phyloP scores from a whole-genome alignment of 2,329 filamentous ascomycete genomes.

The Cladophialophora carrionii region DNA sequence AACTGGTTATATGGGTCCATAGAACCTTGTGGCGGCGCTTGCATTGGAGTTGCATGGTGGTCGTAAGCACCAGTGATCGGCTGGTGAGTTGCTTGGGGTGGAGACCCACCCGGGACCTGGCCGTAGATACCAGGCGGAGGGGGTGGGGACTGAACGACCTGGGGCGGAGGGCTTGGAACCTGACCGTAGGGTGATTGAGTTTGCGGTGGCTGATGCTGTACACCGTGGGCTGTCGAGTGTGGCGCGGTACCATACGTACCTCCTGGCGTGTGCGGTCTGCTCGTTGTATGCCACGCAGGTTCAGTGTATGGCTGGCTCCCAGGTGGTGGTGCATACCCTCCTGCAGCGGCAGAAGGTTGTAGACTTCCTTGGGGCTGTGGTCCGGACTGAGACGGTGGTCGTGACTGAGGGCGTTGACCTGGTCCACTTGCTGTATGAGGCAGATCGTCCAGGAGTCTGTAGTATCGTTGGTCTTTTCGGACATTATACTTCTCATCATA shows the following conservation, averaged over 20 bases:
- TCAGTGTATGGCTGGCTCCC: constrained; percentile 34
- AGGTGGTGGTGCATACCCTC: constrained; percentile 32
- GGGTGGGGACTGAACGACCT: background rate
- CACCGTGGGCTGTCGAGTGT: constrained; percentile 8
- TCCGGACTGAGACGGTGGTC: constrained; percentile 46
- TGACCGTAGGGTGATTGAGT: constrained; percentile 12
- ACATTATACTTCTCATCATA: constrained; percentile 77
- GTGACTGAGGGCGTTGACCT: constrained; percentile 40
- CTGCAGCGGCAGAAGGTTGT: constrained; percentile 37
- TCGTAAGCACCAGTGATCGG: background rate
- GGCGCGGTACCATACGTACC: constrained; percentile 6
- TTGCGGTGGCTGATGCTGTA: constrained; percentile 9
- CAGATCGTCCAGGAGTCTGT: constrained; percentile 44
- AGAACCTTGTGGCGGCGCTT: background rate
- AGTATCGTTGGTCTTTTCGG: constrained; percentile 57
- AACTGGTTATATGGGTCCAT: constrained; percentile 9
- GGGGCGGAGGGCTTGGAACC: constrained; percentile 1
- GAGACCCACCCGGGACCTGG: background rate
- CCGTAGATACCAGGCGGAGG: background rate
- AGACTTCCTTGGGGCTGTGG: constrained; percentile 42
- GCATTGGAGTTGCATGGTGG: constrained; percentile 3
- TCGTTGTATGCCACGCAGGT: constrained; percentile 37
- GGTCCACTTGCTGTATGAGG: constrained; percentile 40
- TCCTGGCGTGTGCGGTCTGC: constrained; percentile 28
- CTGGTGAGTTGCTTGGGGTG: background rate